Base-by-base conservation (phyloP, 768 basidiomycete species). In the Tylopilus sp. region DNA sequence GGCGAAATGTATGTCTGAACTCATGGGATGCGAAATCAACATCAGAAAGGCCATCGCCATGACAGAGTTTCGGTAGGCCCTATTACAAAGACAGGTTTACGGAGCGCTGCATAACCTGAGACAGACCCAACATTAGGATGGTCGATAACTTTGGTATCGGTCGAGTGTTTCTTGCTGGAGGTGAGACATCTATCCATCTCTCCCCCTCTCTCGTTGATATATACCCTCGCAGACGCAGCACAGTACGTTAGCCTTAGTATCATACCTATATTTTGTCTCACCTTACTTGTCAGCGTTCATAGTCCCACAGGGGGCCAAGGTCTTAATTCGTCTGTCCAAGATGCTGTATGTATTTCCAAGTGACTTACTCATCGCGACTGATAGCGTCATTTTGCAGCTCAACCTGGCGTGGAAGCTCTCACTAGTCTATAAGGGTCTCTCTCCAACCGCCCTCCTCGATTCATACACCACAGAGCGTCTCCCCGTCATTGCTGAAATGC, bases 341-440 rank as follows among this genome's bases (percentile, higher is more conserved):
- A 77, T 56, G 56, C 69, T n/a, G 75, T 77, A 47, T 37, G 73
- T 62, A 31, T 25, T 16, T 42, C 28, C 64, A 25, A 50, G 56
- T 50, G 17, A 6, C 9, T 7, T 28, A 5, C 13, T 40, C 37
- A 29, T 19, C 40, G 10, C n/a, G 11, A 16, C 46, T 48, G 26
- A 50, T 9, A 13, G 6, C 17, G 6, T 43, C 16, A 4, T 40
- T 47, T 46, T 52, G 3, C 11, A 77, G 73, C 61, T 69, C 58
- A 79, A 79, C 56, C 58, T 79, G 2, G 68, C 63, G 0, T 78
- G 76, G 79, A 80, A 80, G 54, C 56, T 79, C 16, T 66, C 76
- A 4, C 65, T 76, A 4, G 77, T 76, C 8, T 49, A 67, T 30
- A 76, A 74, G 49, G 66, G 69, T 3, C 55, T 72, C 26, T 66